These are phyloP conservation scores for Aechmea fasciata DNA, from an alignment of 176 grass and related monocot genomes.

Conservation along the genomic window DNA sequence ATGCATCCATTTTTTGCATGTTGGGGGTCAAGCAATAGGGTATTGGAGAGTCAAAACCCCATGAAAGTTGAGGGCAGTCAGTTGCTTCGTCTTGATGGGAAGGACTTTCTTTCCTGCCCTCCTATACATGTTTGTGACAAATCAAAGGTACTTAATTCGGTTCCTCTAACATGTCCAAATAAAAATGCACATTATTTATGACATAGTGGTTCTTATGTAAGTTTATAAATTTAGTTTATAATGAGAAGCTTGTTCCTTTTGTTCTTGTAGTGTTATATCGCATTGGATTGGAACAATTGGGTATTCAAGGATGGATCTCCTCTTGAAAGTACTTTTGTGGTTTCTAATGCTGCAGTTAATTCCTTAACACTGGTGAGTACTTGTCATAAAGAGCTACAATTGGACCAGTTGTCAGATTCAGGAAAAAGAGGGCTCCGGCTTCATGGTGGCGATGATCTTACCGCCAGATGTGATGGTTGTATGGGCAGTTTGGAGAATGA, in stretches of 20 bases:
- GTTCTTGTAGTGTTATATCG: constrained; percentile 28
- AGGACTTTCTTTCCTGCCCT: constrained; percentile 31
- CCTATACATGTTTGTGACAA: constrained; percentile 69
- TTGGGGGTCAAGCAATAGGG: constrained; percentile 38
- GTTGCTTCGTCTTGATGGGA: constrained; percentile 23
- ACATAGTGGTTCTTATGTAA: neutral
- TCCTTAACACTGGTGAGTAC: constrained; percentile 35
- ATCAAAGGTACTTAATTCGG: constrained; percentile 39
- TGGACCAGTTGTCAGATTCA: constrained; percentile 17
- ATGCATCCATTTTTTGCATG: constrained; percentile 76
- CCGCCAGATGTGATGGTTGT: constrained; percentile 17
- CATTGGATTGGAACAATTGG: constrained; percentile 71
- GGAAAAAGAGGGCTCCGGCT: constrained; percentile 21
- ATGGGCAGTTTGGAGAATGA: constrained; percentile 21
- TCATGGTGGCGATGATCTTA: constrained; percentile 20
- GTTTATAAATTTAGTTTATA: neutral
- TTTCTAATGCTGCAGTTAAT: constrained; percentile 43
- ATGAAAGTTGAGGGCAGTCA: constrained; percentile 25
- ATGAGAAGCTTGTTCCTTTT: neutral
- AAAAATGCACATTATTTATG: constrained; percentile 17
- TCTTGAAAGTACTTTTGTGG: constrained; percentile 32
- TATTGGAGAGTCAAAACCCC: constrained; percentile 30
- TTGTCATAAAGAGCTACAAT: constrained; percentile 28
- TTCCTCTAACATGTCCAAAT: constrained; percentile 14
- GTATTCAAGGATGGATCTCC: constrained; percentile 30